A percentile compares a stretch with the other conserved stretches of the same genome.
These are phyloP conservation scores for Fusarium torreyae DNA, from an alignment of 2,329 filamentous ascomycete genomes.

Conservation along the genomic window DNA sequence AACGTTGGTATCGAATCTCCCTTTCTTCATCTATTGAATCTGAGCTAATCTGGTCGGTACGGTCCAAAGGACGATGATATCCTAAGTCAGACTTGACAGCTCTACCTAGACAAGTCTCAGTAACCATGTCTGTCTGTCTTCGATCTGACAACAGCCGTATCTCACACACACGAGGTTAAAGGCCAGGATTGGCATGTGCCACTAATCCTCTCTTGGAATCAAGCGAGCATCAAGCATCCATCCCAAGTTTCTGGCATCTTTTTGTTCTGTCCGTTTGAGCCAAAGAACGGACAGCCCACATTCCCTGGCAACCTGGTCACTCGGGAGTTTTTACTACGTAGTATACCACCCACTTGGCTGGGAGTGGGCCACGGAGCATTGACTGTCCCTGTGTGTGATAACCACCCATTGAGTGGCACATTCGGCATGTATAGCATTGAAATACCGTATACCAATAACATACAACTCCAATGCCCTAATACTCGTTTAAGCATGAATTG, in stretches of 20 bases:
- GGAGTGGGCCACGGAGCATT: slow-evolving; percentile 36
- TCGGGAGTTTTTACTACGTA: slow-evolving; percentile 31
- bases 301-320: slow-evolving; percentile 37
- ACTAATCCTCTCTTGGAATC: slow-evolving; percentile 33
- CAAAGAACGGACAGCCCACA: slow-evolving; percentile 13
- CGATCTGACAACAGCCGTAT: slow-evolving; percentile 18
- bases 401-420: slow-evolving; percentile 2
- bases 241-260: slow-evolving; percentile 35
- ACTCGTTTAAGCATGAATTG: neutral
- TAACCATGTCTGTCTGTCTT: slow-evolving; percentile 19
- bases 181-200: slow-evolving; percentile 36
- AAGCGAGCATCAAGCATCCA: slow-evolving; percentile 21
- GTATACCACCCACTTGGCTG: slow-evolving; percentile 37
- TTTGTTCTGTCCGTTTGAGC: slow-evolving; percentile 9
- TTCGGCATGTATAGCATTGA: slow-evolving; percentile 1
- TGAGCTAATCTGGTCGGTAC: too few relatives aligned
- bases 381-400: slow-evolving; percentile 4
- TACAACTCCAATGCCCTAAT: neutral
- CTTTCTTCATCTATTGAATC: too few relatives aligned
- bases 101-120: slow-evolving; percentile 6
- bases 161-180: slow-evolving; percentile 21
- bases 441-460: neutral
- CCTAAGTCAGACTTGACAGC: neutral
- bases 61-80: too few relatives aligned
- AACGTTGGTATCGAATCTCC: too few relatives aligned